A percentile compares a stretch with the other conserved stretches of the same genome.
Evolutionary conservation across 768 basidiomycete genomes (phyloP).

Genomic region (Psilocybe cyanescens): DNA sequence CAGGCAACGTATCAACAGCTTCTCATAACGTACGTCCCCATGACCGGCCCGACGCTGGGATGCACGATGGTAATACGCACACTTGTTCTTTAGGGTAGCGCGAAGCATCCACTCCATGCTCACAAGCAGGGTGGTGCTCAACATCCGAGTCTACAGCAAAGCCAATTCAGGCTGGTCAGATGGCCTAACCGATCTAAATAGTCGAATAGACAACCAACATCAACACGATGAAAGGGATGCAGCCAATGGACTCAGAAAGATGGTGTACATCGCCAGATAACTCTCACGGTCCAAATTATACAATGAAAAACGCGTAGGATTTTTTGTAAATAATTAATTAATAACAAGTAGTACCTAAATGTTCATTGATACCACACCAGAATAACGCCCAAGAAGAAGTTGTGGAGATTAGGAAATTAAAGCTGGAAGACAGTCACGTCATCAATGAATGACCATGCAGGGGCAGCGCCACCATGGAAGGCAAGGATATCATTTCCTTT

Average conservation of each 20-base stretch:
- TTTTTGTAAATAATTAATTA: conserved; percentile 6
- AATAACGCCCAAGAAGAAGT: not conserved
- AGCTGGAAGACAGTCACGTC: conserved; percentile 37
- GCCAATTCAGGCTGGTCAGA: not conserved
- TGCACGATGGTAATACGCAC: not conserved
- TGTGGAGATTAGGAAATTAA: not conserved
- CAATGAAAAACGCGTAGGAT: not conserved
- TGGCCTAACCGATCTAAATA: conserved; percentile 5
- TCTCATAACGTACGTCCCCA: conserved; percentile 8
- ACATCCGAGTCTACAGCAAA: conserved; percentile 8
- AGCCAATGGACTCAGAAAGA: not conserved
- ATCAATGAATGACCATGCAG: conserved; percentile 54
- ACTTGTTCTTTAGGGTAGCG: not conserved
- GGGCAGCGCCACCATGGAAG: conserved; percentile 47
- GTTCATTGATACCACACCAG: not conserved
- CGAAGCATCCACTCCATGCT: conserved; percentile 14
- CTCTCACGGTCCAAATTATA: not conserved
- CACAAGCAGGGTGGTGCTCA: conserved; percentile 13
- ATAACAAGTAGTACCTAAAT: not conserved
- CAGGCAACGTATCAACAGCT: conserved; percentile 10
- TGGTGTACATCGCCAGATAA: not conserved
- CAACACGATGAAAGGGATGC: not conserved
- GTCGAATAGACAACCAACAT: not conserved
- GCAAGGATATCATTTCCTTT: conserved; percentile 39
- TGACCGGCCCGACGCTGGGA: not conserved